Evolutionary conservation across 495 filamentous ascomycete species (phyloP), one percentile per base, ranked within the genome.

Genomic region (Trichoderma parareesei): DNA sequence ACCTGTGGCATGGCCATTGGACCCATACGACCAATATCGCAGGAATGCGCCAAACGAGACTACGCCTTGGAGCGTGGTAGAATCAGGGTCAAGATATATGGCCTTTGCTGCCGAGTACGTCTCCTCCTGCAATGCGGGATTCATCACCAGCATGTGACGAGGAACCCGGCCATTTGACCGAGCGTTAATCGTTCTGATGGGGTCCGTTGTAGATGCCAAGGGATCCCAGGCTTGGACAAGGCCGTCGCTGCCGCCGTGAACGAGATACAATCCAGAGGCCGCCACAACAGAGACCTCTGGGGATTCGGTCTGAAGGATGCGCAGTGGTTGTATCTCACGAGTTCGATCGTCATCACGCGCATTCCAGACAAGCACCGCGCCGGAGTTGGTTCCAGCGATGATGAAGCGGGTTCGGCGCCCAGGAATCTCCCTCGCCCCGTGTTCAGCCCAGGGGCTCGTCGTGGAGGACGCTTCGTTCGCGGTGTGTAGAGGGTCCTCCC

Each of bases 141-240:
- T 76, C 0, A 69, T 60, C 8, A 73, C 61, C 41, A 76, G 70
- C 43, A 81, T 71, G 65, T 80, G 75, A 7, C 78, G 78, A 48
- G 77, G 77, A 48, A 92, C 89, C 10, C 93, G 88, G 20, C 87
- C 85, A 1, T 90, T 89, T 70, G 96, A 94, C 10, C 90, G 87
- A 0, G 92, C 93, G 66, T 96, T 94, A 62, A 98, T 82, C 4
- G 92, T 97, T 27, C 92, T 87, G 66, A 98, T 84, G 0, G 93
- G 92, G 35, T 86, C 83, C 10, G 83, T 77, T 6, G 83, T 89
- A 0, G 94, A 98, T 2, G 89, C 91, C 35, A 98, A 77, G 27
- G 90, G 92, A 79, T 98, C 94, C 95, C 95, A 98, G 6, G 91
- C 90, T 71, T 98, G 94, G 8, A 98, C 93, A 8, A 98, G 84